Conservation (phyloP, 148 eudicot genomes). For the Fagopyrum esculentum region DNA sequence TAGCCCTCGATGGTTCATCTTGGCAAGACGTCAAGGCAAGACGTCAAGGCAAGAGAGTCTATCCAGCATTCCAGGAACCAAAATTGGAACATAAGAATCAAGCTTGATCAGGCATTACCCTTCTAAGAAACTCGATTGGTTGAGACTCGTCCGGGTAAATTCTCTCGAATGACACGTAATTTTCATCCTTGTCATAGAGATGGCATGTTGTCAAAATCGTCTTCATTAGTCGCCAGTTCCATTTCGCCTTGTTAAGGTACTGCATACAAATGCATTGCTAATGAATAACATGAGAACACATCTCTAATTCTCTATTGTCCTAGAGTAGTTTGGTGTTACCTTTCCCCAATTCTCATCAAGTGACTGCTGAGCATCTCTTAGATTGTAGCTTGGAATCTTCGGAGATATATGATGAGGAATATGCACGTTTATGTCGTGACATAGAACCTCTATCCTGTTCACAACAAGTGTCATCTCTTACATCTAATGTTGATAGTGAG, state of each 20-base stretch:
- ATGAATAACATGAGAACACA: not conserved
- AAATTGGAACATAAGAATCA: constrained; percentile 19
- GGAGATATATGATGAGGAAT: constrained; percentile 94
- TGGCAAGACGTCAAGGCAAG: not conserved
- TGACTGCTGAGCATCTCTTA: constrained; percentile 79
- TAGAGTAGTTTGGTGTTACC: constrained; percentile 21
- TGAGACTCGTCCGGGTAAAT: constrained; percentile 65
- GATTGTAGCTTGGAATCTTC: constrained; percentile 86
- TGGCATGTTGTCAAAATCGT: constrained; percentile 87
- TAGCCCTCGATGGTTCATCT: not conserved
- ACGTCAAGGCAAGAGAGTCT: not conserved
- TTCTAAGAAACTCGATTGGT: constrained; percentile 67
- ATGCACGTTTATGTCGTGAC: constrained; percentile 89
- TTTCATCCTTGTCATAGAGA: constrained; percentile 55
- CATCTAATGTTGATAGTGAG: not conserved
- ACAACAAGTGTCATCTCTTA: constrained; percentile 2
- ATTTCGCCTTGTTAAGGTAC: constrained; percentile 87
- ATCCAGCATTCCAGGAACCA: not conserved
- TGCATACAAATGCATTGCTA: constrained; percentile 12
- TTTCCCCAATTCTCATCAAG: constrained; percentile 89
- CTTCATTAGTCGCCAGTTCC: constrained; percentile 97
- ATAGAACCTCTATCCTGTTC: constrained; percentile 74
- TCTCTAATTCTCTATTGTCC: not conserved
- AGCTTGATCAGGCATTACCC: constrained; percentile 75
- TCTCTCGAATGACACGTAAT: constrained; percentile 63